Conservation (phyloP, 306 rosid species). For the Malus sylvestris region DNA sequence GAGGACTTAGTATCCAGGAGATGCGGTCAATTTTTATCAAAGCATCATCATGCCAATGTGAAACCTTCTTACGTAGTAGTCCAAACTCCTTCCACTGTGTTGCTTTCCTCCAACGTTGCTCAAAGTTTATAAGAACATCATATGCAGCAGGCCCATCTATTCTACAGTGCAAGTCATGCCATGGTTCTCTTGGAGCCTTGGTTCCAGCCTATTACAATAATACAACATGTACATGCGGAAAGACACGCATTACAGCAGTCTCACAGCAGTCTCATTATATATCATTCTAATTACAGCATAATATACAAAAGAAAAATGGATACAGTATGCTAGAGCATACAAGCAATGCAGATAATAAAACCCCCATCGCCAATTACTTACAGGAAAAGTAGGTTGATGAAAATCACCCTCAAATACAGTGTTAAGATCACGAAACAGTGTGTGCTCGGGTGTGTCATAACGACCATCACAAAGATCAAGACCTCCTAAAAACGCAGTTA, state of each 20-base stretch:
- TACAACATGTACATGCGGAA: not conserved
- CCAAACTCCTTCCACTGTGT: constrained; percentile 76
- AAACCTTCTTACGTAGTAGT: constrained; percentile 35
- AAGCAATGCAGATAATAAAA: not conserved
- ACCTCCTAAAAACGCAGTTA: constrained; percentile 89
- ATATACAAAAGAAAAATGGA: not conserved
- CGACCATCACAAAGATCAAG: constrained; percentile 96
- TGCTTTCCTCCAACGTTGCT: constrained; percentile 87
- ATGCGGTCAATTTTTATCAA: constrained; percentile 72
- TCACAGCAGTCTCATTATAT: not conserved
- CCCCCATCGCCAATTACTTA: constrained; percentile 37
- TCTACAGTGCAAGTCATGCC: constrained; percentile 97
- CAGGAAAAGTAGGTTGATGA: constrained; percentile 77
- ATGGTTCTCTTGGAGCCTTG: constrained; percentile 85
- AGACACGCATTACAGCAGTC: not conserved
- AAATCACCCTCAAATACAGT: constrained; percentile 60
- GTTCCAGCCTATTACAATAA: constrained; percentile 54
- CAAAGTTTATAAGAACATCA: constrained; percentile 88
- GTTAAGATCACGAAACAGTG: constrained; percentile 60
- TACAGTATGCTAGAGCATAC: too few relatives aligned
- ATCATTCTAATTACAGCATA: not conserved
- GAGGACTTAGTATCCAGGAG: constrained; percentile 92
- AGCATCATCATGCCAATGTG: constrained; percentile 74
- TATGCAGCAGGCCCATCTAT: constrained; percentile 96
- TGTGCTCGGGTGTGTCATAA: constrained; percentile 95